Base-by-base conservation (phyloP, 2,329 filamentous ascomycete genomes). In the Phoma sp. region DNA sequence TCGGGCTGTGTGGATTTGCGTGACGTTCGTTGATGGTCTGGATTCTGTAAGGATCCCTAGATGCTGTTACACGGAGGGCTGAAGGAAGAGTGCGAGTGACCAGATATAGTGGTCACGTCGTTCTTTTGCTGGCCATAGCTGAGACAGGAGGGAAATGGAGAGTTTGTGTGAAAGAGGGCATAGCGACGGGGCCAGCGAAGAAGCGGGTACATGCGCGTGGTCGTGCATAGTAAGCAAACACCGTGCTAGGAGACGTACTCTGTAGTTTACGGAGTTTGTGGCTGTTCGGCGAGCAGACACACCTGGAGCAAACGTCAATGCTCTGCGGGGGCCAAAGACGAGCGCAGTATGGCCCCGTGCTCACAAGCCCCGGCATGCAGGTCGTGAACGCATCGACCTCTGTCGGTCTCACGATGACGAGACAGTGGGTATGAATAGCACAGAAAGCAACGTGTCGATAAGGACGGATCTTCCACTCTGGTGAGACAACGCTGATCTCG, bases 31-130 rank as follows among this genome's bases (percentile, higher is more conserved):
- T 52, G 29, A 32, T 32, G 17, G 40, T 32, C 33, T 17, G 39
- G 12, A 43, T 44, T 41, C 40, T 35, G 47, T 47, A 32, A 36
- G 25, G 31, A 21, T 54, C 29, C 35, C 45, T 47, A 48, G 54
- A 40, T 50, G 45, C 22, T 52, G 65, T 69, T 65, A 69, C 62
- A 71, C 64, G 50, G 39, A 46, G 57, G 50, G 55, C 44, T 25
- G 35, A 40, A 50, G 38, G 39, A 31, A 46, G 55, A 47, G 38
- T 57, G 47, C 35, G 40, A 46, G 43, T 48, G 43, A 47, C 43
- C 55, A 65, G 61, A 70, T 72, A 70, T 70, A 72, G 52, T 43
- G 29, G 29, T 40, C 22, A 37, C 35, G 47, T 53, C 44, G 19
- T 45, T 57, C 59, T 62, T 46, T 24, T 21, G 22, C 24, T 53